Percentiles rank a stretch among this genome's conserved stretches.
Evolutionary conservation across 192 early-diverging fungal genomes (phyloP).

Genomic region (Chytriomyces sp.): DNA sequence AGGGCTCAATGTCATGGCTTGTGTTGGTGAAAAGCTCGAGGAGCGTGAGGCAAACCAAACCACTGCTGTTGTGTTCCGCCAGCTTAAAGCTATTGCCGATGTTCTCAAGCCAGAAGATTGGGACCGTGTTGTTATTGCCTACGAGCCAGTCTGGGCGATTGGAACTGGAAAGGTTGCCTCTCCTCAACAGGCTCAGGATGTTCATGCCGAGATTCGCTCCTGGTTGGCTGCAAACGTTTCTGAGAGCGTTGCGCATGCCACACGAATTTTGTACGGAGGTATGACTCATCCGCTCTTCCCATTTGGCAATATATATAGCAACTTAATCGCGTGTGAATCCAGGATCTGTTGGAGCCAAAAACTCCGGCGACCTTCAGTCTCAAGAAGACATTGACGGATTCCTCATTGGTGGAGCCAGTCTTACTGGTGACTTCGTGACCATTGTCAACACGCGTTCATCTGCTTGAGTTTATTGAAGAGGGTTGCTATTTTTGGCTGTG

Average conservation of each 20-base stretch:
- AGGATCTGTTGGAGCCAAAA: constrained; percentile 89
- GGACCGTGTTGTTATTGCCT: constrained; percentile 94
- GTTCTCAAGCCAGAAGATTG: constrained; percentile 75
- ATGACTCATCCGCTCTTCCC: neutral
- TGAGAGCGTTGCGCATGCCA: constrained; percentile 80
- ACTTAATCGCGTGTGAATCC: neutral
- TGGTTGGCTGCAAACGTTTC: constrained; percentile 89
- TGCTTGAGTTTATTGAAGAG: neutral
- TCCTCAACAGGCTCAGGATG: constrained; percentile 90
- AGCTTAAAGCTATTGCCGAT: constrained; percentile 84
- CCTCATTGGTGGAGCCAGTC: constrained; percentile 97
- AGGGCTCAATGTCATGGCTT: constrained; percentile 93
- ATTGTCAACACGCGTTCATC: constrained; percentile 38
- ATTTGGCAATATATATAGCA: neutral
- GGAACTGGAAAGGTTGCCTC: constrained; percentile 98
- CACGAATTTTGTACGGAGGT: constrained; percentile 95
- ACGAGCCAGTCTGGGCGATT: constrained; percentile 99
- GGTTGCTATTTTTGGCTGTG: neutral
- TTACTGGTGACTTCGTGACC: constrained; percentile 73
- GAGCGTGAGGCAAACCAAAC: constrained; percentile 92
- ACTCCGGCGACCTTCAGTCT: constrained; percentile 78
- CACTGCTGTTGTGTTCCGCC: constrained; percentile 83
- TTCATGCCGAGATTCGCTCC: constrained; percentile 83
- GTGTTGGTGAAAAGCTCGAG: constrained; percentile 93
- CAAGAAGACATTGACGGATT: constrained; percentile 97